These are phyloP conservation scores for Daucus carota DNA, from an alignment of 129 eudicot genomes.

Conservation along the genomic window DH1_v3.0 NC_030389.2:34123501-34124000, in stretches of 20 bases:
- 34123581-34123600: too few species aligned
- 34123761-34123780: background rate
- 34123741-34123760: background rate
- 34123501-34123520: conserved; percentile 18
- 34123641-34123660: too few species aligned
- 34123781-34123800: conserved; percentile 5
- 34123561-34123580: background rate
- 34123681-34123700: too few species aligned
- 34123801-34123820: background rate
- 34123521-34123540: conserved; percentile 15
- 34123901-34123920: background rate
- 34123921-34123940: too few species aligned
- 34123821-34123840: background rate
- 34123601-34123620: too few species aligned
- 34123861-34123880: background rate
- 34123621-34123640: too few species aligned
- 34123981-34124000: background rate
- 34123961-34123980: background rate
- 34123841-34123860: background rate
- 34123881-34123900: background rate
- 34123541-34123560: conserved; percentile 1
- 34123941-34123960: background rate
- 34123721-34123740: too few species aligned
- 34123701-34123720: too few species aligned
- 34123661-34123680: too few species aligned